Base-by-base conservation (phyloP, 441 rosid genomes). In the Adansonia rubrostipa region DNA sequence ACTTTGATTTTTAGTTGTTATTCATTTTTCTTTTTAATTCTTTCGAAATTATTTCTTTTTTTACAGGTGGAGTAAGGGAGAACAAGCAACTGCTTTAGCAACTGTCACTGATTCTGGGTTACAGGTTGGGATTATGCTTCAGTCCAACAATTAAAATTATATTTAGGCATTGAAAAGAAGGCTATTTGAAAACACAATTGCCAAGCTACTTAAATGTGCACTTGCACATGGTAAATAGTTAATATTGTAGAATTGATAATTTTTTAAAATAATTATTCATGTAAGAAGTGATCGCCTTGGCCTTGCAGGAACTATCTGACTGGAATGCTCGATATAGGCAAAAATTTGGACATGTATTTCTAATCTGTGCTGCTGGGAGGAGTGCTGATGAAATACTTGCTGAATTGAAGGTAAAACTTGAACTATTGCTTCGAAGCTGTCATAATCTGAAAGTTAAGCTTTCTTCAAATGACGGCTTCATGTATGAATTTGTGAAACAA, bases 301-400 rank as follows among this genome's bases (percentile, higher is more conserved):
- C 71, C 66, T 72, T 77, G 40, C 82, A 92, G 93, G 95, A 93
- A 83, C 90, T 95, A n/a, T 64, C 85, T 0, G 84, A 90, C 33
- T 92, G 94, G 97, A 95, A 95, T 84, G 85, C 77, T 79, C 84
- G 67, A 42, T 93, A 93, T 60, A 84, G 77, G 74, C 68, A 86
- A 71, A 93, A 86, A 78, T 91, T 92, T 76, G 93, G 97, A 2
- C 90, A 92, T 78, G 75, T 95, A 53, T 95, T 93, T 84, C 76
- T 93, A 74, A 89, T 93, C 78, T 90, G 84, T 81, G 99, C 99
- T 19, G 84, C 93, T 14, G 99, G 97, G 9, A 87, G 93, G 85
- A 87, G 86, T 68, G 85, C 93, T 78, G 42, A 85, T 54, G 96
- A 95, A 85, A 91, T 95, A 81, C 94, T 93, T 64, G 67, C 74